These are phyloP conservation scores for Suhomyces atakaporum DNA, from an alignment of 1,139 yeast genomes.

Conservation along the genomic window DNA sequence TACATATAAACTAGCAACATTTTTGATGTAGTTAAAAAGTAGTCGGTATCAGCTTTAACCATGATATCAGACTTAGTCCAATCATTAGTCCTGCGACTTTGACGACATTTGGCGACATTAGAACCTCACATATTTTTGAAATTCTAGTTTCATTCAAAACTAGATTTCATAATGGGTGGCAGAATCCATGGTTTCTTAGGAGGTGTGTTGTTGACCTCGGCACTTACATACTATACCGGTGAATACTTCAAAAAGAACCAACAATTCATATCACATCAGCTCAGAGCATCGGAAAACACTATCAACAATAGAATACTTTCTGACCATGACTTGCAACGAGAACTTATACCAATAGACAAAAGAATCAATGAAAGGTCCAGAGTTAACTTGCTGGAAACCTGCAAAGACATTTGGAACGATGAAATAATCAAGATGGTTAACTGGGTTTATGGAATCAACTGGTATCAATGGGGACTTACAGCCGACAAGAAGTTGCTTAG, in stretches of 20 bases:
- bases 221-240: constrained; percentile 66
- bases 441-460: constrained; percentile 60
- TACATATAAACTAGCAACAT: background rate
- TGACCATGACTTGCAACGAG: constrained; percentile 36
- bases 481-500: constrained; percentile 37
- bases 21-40: too few relatives aligned
- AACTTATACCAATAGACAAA: constrained; percentile 43
- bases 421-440: constrained; percentile 68
- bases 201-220: constrained; percentile 67
- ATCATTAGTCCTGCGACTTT: constrained; percentile 4
- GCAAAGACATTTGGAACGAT: constrained; percentile 81
- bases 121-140: background rate
- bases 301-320: constrained; percentile 53
- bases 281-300: constrained; percentile 49
- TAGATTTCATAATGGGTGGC: constrained; percentile 13
- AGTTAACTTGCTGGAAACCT: constrained; percentile 52
- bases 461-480: constrained; percentile 46
- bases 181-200: constrained; percentile 25
- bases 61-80: too few relatives aligned
- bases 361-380: constrained; percentile 32
- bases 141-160: background rate
- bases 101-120: constrained; percentile 2
- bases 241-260: constrained; percentile 56
- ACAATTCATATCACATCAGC: constrained; percentile 46
- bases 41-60: too few relatives aligned